These are phyloP conservation scores for Xylaria sp. DNA, from an alignment of 2,329 filamentous ascomycete species.

Conservation along the genomic window DNA sequence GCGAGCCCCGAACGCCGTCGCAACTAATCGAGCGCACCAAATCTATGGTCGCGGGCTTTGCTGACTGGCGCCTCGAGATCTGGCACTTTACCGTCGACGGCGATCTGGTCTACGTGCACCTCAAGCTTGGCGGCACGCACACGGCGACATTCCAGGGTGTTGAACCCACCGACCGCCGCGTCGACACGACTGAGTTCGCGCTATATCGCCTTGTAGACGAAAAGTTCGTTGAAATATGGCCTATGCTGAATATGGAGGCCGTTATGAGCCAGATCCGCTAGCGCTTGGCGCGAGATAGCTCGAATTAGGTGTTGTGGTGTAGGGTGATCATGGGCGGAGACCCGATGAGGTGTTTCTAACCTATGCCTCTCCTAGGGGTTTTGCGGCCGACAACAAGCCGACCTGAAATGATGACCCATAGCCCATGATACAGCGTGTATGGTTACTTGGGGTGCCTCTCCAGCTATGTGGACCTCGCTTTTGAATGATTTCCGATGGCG, in stretches of 20 bases:
- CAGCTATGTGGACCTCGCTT: too few relatives aligned
- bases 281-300: background rate
- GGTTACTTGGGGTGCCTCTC: too few relatives aligned
- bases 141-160: background rate
- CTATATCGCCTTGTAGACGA: slow-evolving; percentile 8
- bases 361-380: too few relatives aligned
- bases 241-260: slow-evolving; percentile 4
- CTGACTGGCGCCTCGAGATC: slow-evolving; percentile 5
- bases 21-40: background rate
- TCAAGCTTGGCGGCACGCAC: slow-evolving; percentile 4
- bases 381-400: too few relatives aligned
- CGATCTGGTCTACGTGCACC: slow-evolving; percentile 2
- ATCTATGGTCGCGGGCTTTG: background rate
- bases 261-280: background rate
- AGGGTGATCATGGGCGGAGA: too few relatives aligned
- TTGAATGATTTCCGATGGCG: too few relatives aligned
- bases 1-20: slow-evolving; percentile 1
- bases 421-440: too few relatives aligned
- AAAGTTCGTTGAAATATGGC: slow-evolving; percentile 5
- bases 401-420: too few relatives aligned
- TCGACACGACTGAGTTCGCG: slow-evolving; percentile 2
- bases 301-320: too few relatives aligned
- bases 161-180: slow-evolving; percentile 4
- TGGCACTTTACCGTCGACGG: slow-evolving; percentile 11
- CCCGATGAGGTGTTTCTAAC: too few relatives aligned